These are phyloP conservation scores for Stephanodiscus minutulus DNA, from an alignment of 108 stramenopile species.

Conservation along the genomic window DNA sequence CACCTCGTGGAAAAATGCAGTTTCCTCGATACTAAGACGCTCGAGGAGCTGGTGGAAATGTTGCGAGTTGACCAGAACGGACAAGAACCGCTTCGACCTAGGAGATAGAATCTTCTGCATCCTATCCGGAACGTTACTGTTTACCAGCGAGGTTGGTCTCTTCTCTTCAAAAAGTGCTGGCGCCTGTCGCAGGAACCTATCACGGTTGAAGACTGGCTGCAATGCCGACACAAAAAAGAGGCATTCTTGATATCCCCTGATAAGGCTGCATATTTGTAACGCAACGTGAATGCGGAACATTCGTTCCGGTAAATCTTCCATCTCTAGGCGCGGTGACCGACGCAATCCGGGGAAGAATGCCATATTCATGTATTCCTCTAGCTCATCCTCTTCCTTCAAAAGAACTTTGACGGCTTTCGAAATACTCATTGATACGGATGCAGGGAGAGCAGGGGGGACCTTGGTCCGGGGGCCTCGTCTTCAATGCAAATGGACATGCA, in stretches of 20 bases:
- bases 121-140: conserved; percentile 22
- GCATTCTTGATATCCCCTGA: conserved; percentile 86
- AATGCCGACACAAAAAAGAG: conserved; percentile 66
- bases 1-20: conserved; percentile 79
- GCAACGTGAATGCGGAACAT: conserved; percentile 83
- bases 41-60: conserved; percentile 86
- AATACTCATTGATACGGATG: conserved; percentile 71
- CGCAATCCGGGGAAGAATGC: conserved; percentile 49
- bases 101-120: conserved; percentile 59
- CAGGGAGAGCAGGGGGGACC: conserved; percentile 75
- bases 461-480: conserved; percentile 53
- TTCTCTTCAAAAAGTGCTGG: conserved; percentile 82
- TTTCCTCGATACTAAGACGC: conserved; percentile 56
- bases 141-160: conserved; percentile 34
- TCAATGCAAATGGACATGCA: neutral
- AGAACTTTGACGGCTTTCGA: conserved; percentile 76
- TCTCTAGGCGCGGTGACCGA: conserved; percentile 71
- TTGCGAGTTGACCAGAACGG: conserved; percentile 78
- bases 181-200: conserved; percentile 79
- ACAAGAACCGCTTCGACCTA: conserved; percentile 79
- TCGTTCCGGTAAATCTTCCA: conserved; percentile 76
- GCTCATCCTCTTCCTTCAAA: conserved; percentile 72
- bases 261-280: conserved; percentile 76
- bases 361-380: conserved; percentile 66
- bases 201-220: conserved; percentile 85